Percentiles rank a stretch among this genome's conserved stretches.
Conservation (phyloP, 139 green algal species). For the Coelastrella sp. region DNA sequence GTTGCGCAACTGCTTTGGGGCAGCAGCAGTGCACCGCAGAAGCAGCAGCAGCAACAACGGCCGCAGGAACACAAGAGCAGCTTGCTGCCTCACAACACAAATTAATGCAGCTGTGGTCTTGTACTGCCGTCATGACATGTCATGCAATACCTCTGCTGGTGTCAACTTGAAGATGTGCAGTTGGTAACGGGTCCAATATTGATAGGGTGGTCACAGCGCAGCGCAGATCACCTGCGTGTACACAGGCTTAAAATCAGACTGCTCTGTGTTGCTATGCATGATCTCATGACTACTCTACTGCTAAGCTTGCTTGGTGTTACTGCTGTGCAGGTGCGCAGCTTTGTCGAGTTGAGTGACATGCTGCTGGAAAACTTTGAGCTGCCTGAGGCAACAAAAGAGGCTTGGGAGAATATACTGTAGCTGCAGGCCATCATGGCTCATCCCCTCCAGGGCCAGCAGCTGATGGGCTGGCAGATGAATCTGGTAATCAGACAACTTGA, state of each 20-base stretch:
- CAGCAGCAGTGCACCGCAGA: too few species aligned
- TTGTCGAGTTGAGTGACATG: constrained; percentile 47
- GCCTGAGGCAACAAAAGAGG: constrained; percentile 35
- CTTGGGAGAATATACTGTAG: constrained; percentile 42
- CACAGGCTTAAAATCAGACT: not conserved
- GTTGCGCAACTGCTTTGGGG: not conserved
- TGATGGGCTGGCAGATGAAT: too few species aligned
- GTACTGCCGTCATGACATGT: not conserved
- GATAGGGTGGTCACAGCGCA: too few species aligned
- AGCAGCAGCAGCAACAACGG: not conserved
- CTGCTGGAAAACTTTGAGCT: constrained; percentile 37
- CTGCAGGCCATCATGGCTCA: too few species aligned
- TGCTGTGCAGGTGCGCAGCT: constrained; percentile 39
- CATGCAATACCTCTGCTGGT: not conserved
- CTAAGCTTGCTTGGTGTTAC: not conserved
- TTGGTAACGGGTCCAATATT: not conserved
- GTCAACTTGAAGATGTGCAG: not conserved
- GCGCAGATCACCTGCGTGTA: not conserved
- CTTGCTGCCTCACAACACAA: not conserved
- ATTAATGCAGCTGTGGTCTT: not conserved
- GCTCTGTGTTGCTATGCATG: not conserved
- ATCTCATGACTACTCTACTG: not conserved
- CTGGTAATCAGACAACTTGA: too few species aligned
- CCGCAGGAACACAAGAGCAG: too few species aligned
- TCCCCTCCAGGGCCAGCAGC: too few species aligned